phyloP scores from a whole-genome alignment of 148 eudicot species.

The Fagopyrum tataricum region DNA sequence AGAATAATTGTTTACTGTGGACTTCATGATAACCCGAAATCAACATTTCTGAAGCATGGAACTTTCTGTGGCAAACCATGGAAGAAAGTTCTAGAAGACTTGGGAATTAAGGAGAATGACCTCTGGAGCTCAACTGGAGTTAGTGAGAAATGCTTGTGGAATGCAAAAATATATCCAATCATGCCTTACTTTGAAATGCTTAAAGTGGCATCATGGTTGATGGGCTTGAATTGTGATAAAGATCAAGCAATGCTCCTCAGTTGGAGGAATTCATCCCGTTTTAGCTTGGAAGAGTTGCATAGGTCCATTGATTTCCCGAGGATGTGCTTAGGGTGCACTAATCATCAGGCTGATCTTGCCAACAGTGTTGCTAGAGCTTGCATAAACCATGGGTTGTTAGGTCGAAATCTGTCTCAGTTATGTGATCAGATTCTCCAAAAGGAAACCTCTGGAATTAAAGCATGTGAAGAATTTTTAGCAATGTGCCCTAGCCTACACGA shows the following conservation, averaged over 20 bases:
- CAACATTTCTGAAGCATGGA: conserved; percentile 51
- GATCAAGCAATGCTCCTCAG: conserved; percentile 34
- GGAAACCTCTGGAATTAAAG: conserved; percentile 51
- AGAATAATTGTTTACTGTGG: conserved; percentile 89
- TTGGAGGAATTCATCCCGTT: conserved; percentile 63
- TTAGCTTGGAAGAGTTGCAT: conserved; percentile 89
- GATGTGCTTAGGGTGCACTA: conserved; percentile 73
- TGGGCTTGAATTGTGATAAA: conserved; percentile 52
- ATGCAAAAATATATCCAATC: conserved; percentile 79
- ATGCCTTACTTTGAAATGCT: conserved; percentile 80
- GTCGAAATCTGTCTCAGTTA: conserved; percentile 80
- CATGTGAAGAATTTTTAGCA: conserved; percentile 58
- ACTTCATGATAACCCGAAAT: conserved; percentile 93
- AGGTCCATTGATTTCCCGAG: conserved; percentile 72
- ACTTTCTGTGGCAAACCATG: conserved; percentile 97
- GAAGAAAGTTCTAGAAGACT: conserved; percentile 70
- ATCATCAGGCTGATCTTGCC: conserved; percentile 89
- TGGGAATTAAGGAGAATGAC: conserved; percentile 62
- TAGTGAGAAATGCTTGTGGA: conserved; percentile 83
- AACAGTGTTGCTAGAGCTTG: conserved; percentile 79
- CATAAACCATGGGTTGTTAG: conserved; percentile 76
- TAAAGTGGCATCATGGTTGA: conserved; percentile 69
- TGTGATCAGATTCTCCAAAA: conserved; percentile 78
- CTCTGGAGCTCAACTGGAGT: conserved; percentile 42
- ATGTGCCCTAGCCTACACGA: conserved; percentile 56